Evolutionary conservation across 106 monocot species (phyloP), one percentile per base, ranked within the genome.

Genomic region (Phalaenopsis equestris): DNA sequence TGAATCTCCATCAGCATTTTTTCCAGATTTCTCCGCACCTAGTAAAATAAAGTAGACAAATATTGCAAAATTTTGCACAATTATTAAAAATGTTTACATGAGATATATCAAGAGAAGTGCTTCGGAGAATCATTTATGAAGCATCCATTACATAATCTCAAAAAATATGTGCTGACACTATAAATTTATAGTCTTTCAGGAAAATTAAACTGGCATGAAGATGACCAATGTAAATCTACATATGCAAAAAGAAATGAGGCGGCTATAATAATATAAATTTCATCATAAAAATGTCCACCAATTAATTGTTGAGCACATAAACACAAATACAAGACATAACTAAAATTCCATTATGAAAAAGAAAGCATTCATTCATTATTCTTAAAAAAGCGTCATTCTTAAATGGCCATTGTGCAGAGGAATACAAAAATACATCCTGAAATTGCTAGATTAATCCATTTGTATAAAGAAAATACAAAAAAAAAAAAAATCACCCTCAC

Each of bases 21-120:
- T 93, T 43, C 98, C 98, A 77, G 91, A 91, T 84, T 99, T 99
- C 73, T 94, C 98, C 24, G 91, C 98, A 83, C 98, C 98, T 99
- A 77, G 76, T 39, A 72, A 57, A 61, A 83, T 18, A 30, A 12
- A 23, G 80, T 15, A 79, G 19, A 38, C 16, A 65, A 57, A 83
- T 61, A 56, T 42, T 2, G 39, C 18, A 43, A 45, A 42, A 30
- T 11, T 2, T n/a, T n/a, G 8, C 36, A 5, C 42, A 74, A 45
- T n/a, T 12, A 3, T 70, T 39, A 70, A 70, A 11, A 36, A 70
- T 10, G 38, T 70, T 70, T 70, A 70, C 39, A 39, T 70, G 70
- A 70, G 70, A 21, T 39, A 70, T 39, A 67, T 67, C 23, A 72
- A 74, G 74, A 19, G 5, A 42, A 42, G 39, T 74, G 41, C 12